A percentile compares a stretch with the other conserved stretches of the same genome.
phyloP scores from a whole-genome alignment of 2,329 filamentous ascomycete species.

The Colletotrichum ledebouriae region DNA sequence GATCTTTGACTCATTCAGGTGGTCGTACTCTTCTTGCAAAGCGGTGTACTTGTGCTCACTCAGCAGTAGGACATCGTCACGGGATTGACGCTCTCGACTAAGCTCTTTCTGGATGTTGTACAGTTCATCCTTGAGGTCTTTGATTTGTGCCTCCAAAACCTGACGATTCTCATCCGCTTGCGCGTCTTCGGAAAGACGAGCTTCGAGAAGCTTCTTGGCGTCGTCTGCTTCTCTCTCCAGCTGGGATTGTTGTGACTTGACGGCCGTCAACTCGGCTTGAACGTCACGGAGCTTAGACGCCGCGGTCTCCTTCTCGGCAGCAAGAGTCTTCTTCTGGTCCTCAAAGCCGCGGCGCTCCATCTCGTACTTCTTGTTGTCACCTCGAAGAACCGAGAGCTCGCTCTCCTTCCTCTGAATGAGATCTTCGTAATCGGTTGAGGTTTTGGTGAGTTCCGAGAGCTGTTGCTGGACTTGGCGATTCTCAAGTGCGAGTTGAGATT shows the following conservation, averaged over 20 bases:
- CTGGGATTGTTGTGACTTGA: conserved; percentile 86
- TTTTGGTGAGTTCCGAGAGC: conserved; percentile 87
- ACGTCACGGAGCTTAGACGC: conserved; percentile 82
- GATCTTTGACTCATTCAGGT: conserved; percentile 93
- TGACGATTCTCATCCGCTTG: conserved; percentile 86
- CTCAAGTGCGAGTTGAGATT: conserved; percentile 83
- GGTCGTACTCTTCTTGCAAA: conserved; percentile 86
- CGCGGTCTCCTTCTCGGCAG: conserved; percentile 83
- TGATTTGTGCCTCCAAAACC: conserved; percentile 87
- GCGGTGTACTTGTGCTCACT: conserved; percentile 88
- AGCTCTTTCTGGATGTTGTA: conserved; percentile 89
- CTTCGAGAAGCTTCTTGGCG: conserved; percentile 86
- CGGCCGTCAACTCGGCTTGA: conserved; percentile 88
- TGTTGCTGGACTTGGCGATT: conserved; percentile 87
- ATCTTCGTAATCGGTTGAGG: conserved; percentile 95
- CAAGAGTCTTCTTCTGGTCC: conserved; percentile 79
- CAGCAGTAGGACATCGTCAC: conserved; percentile 92
- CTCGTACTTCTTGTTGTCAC: conserved; percentile 86
- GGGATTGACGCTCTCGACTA: conserved; percentile 90
- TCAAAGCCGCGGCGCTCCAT: conserved; percentile 84
- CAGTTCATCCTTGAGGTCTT: conserved; percentile 87
- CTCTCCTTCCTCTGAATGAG: conserved; percentile 94
- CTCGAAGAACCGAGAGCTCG: conserved; percentile 86
- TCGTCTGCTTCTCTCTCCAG: conserved; percentile 91
- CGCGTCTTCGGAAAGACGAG: conserved; percentile 89